Percentiles rank a stretch among this genome's conserved stretches.
phyloP scores from a whole-genome alignment of 305 asterid species.

The Solanum hybrid region DNA sequence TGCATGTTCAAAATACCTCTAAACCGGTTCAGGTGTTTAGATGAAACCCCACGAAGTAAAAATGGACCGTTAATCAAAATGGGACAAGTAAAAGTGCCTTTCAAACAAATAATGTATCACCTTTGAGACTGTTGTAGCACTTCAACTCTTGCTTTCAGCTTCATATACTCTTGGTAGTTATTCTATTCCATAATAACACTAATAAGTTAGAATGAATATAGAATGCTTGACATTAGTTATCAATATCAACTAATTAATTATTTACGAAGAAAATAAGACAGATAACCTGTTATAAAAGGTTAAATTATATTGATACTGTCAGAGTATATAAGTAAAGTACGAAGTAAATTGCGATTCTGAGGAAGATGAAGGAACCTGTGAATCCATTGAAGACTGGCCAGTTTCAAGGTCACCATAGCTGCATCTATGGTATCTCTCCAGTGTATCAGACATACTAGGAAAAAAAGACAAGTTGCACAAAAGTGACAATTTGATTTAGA shows the following conservation, averaged over 20 bases:
- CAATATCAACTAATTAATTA: neutral
- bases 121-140: constrained; percentile 56
- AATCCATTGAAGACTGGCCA: constrained; percentile 15
- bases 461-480: neutral
- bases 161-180: constrained; percentile 41
- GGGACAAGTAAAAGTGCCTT: neutral
- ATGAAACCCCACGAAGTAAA: neutral
- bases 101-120: constrained; percentile 11
- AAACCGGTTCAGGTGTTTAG: neutral
- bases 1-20: neutral
- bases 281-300: neutral
- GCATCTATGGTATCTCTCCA: constrained; percentile 40
- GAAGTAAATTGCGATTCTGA: neutral
- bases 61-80: neutral
- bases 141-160: constrained; percentile 56
- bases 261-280: neutral
- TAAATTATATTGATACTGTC: neutral
- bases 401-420: constrained; percentile 22
- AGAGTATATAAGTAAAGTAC: neutral
- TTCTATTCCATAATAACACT: constrained; percentile 18
- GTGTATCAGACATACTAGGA: constrained; percentile 21
- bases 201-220: neutral
- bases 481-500: neutral
- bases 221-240: neutral
- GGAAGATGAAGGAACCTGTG: constrained; percentile 22